Evolutionary conservation across 257 asterid genomes (phyloP), one percentile per base, ranked within the genome.

Genomic region (Solanum microdontum): DNA sequence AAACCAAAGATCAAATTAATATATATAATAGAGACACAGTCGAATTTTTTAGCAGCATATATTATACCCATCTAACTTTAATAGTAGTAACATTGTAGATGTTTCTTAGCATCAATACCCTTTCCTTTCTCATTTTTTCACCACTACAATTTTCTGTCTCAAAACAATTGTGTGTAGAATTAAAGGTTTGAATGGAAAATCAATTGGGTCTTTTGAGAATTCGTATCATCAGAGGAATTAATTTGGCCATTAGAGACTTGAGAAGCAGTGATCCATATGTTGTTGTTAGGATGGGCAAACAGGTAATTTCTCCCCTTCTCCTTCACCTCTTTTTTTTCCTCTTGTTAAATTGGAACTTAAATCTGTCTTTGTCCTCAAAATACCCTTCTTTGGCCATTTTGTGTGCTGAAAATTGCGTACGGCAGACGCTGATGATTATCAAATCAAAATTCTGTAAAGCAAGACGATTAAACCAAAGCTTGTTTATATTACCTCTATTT

Each of bases 271-370:
- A 89, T 84, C 90, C 89, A 5, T 89, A 89, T 51, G 89, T 88
- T 90, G 77, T 93, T 32, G 90, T 95, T 51, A 60, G 91, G 58
- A 86, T 93, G 96, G 97, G 92, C 84, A 93, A 90, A 82, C 98
- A 94, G 98, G 98, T 95, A 87, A 43, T 80, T 33, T 33, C 19
- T 34, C 28, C 30, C n/a, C 2, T 19, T 36, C 8, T 21, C 13
- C 26, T 23, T 34, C 55, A n/a, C 33, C 69, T 40, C 37, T 12
- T 55, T 19, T 55, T 55, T 69, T 15, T 10, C n/a, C 11, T 33
- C n/a, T 8, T 70, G 0, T 15, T 32, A 72, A 21, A 74, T 74
- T 74, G 51, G 45, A 34, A 73, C 45, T 0, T 72, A 34, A 73
- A 19, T 33, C 1, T 73, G 15, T 21, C 55, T 21, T 3, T 75